Base-by-base conservation (phyloP, 768 basidiomycete genomes). In the Asterophora parasitica region DNA sequence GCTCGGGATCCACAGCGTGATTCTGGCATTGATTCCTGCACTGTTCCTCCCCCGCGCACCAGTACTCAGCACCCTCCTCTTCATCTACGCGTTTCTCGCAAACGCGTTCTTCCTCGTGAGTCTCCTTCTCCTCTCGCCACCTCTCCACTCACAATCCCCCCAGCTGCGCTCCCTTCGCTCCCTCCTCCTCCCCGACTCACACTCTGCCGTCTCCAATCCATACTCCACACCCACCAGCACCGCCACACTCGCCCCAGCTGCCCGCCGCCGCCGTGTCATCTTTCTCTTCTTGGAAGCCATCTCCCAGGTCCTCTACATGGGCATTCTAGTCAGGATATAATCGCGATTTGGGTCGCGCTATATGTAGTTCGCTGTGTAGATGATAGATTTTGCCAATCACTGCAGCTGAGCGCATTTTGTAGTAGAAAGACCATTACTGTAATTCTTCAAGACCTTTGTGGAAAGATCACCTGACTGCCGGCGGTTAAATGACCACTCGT, bases 271-370 rank as follows among this genome's bases (percentile, higher is more conserved):
- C 27, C 73, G 93, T 38, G 89, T 96, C 50, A 83, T 87, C 30
- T 96, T 97, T 69, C 71, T 98, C 42, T 89, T 98, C 63, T 68
- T 89, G 15, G 82, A 93, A 51, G 92, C 92, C 2, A 78, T 88
- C 32, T 70, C 75, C 16, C 94, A 97, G 70, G 70, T 91, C 6
- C 53, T 88, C 12, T 93, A 89, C 61, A 96, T 96, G 92, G 77
- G 79, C 30, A 75, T 88, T 53, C 65, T 97, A 43, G 85, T 89
- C 23, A 23, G 23, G 23, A 23, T 23, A 23, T 23, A 6, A 23
- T 3, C 23, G 23, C n/a, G n/a, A n/a, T n/a, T n/a, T n/a, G n/a
- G n/a, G n/a, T n/a, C n/a, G n/a, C n/a, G n/a, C n/a, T n/a, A n/a
- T n/a, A n/a, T n/a, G n/a, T n/a, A n/a, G n/a, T n/a, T n/a, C n/a